Base-by-base conservation (phyloP, 495 filamentous ascomycete species). In the Penicillium simplicissimum region DNA sequence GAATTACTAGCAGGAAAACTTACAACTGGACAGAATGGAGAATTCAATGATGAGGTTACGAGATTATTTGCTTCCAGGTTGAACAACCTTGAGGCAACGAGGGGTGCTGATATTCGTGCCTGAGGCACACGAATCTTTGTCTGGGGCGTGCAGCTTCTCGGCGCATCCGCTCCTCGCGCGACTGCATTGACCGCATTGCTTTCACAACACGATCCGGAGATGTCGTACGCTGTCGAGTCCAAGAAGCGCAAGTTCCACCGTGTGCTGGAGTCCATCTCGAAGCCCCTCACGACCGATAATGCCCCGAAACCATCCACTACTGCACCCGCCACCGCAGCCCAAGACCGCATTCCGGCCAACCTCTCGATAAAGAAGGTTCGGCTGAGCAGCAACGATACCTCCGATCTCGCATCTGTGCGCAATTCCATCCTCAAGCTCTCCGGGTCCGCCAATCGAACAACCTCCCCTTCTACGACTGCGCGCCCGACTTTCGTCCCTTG, bases 401-500 rank as follows among this genome's bases (percentile, higher is more conserved):
- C 63, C 28, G 63, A 75, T 21, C 63, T 67, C 11, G 21, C 64
- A 4, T 64, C 68, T 8, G 68, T 71, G 8, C 71, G 68, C 14
- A 73, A 65, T 25, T 70, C 71, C 0, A 62, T 72, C 9, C 40
- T 71, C 2, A 78, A 72, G 15, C 59, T 68, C 9, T 57, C 69
- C 25, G 63, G 68, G 31, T 59, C 75, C 1, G 48, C 51, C 5
- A 63, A 60, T 23, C 71, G 69, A 58, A 59, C 65, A 14, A 55
- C 70, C 3, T 71, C 68, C 1, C 49, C 60, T 19, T 70, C 71
- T 10, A 63, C 71, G 15, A 58, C 68, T 8, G 68, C 65, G 66
- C 80, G 67, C 62, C 86, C 75, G 14, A 86, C 82, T 55, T 98
- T 93, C 72, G 87, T 87, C 55, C 94, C 93, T 8, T 89, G 88